These are phyloP conservation scores for Trichoderma gracile DNA, from an alignment of 2,329 filamentous ascomycete species.

Conservation along the genomic window DNA sequence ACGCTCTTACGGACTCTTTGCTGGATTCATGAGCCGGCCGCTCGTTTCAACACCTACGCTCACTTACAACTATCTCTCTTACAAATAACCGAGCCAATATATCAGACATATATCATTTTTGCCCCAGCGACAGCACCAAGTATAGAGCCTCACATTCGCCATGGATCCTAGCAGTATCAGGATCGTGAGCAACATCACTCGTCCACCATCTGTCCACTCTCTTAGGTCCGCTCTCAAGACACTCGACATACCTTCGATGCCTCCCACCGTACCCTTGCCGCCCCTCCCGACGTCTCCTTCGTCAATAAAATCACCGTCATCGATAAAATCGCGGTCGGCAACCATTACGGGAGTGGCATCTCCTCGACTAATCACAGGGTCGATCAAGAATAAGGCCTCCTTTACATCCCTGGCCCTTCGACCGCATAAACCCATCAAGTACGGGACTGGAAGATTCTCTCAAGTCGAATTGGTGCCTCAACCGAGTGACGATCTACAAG, in stretches of 20 bases:
- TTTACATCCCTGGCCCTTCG: conserved; percentile 25
- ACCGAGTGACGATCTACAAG: conserved; percentile 55
- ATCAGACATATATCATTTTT: neutral
- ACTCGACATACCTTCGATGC: conserved; percentile 21
- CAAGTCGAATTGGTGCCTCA: conserved; percentile 54
- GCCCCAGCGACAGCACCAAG: neutral
- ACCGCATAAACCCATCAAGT: conserved; percentile 46
- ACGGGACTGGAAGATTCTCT: conserved; percentile 47
- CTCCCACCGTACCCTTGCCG: conserved; percentile 21
- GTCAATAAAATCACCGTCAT: conserved; percentile 12
- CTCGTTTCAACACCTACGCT: conserved; percentile 9
- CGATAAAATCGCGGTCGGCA: conserved; percentile 14
- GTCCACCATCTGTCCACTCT: conserved; percentile 25
- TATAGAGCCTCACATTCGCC: conserved; percentile 1
- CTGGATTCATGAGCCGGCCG: conserved; percentile 21
- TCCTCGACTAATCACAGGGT: neutral
- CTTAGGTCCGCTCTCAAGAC: conserved; percentile 14
- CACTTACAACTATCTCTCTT: neutral
- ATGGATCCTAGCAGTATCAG: conserved; percentile 24
- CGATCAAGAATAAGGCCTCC: conserved; percentile 23
- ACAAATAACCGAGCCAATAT: neutral
- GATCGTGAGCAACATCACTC: neutral
- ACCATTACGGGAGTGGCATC: conserved; percentile 3
- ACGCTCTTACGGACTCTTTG: neutral
- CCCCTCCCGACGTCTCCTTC: conserved; percentile 19